Conservation (phyloP, 2,329 filamentous ascomycete genomes). For the Ophiosphaerella narmari region DNA sequence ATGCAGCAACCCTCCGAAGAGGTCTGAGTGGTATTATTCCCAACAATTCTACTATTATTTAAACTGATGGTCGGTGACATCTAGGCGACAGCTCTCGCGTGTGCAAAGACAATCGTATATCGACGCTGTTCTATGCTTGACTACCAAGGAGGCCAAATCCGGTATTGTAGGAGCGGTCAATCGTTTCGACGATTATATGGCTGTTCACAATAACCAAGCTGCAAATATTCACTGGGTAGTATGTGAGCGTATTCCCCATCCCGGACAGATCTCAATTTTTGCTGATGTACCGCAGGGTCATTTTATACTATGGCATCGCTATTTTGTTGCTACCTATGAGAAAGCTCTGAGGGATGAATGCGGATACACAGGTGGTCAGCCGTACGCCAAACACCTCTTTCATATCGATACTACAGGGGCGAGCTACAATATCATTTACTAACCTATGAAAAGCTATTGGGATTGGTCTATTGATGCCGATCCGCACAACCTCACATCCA, state of each 20-base stretch:
- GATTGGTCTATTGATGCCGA: constrained; percentile 31
- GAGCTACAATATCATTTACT: not conserved
- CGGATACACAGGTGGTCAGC: constrained; percentile 28
- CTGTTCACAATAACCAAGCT: constrained; percentile 27
- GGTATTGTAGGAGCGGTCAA: constrained; percentile 20
- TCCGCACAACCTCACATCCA: constrained; percentile 16
- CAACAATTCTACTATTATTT: not conserved
- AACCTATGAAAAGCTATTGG: constrained; percentile 19
- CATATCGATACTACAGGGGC: not conserved
- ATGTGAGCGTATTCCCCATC: not conserved
- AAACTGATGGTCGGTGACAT: not conserved
- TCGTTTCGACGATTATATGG: constrained; percentile 32
- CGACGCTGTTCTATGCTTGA: constrained; percentile 29
- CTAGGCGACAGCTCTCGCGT: constrained; percentile 25
- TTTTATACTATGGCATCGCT: constrained; percentile 31
- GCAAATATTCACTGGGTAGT: constrained; percentile 30
- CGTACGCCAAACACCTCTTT: constrained; percentile 34
- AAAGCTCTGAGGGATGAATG: constrained; percentile 27
- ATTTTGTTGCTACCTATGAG: constrained; percentile 27
- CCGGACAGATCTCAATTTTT: not conserved
- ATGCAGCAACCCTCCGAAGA: constrained; percentile 20
- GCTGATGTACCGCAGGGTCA: constrained; percentile 9
- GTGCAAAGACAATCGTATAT: constrained; percentile 24
- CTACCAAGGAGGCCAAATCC: constrained; percentile 18
- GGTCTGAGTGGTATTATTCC: constrained; percentile 20